A percentile compares a stretch with the other conserved stretches of the same genome.
phyloP scores from a whole-genome alignment of 306 rosid species.

The Prunus mira region DNA sequence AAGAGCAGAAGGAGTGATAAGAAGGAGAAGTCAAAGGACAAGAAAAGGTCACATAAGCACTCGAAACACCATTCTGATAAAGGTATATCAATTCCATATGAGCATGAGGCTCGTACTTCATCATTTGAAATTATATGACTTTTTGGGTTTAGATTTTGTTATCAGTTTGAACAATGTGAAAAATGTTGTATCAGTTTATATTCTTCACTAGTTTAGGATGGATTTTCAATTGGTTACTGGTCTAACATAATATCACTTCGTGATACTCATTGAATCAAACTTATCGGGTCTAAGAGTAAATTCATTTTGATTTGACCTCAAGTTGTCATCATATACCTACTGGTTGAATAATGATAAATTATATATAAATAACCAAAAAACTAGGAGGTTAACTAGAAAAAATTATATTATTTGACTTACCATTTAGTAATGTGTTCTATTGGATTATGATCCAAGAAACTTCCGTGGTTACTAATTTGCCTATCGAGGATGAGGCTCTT shows the following conservation, averaged over 20 bases:
- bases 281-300: neutral
- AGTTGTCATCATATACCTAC: neutral
- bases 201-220: neutral
- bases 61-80: conserved; percentile 47
- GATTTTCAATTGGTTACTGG: neutral
- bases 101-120: neutral
- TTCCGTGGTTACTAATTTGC: neutral
- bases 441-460: neutral
- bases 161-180: too few species aligned
- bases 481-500: conserved; percentile 11
- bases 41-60: conserved; percentile 53
- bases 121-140: too few species aligned
- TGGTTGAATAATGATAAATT: neutral
- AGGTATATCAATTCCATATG: conserved; percentile 9
- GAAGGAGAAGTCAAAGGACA: conserved; percentile 62
- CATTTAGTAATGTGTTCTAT: neutral
- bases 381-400: neutral
- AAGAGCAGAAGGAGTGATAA: conserved; percentile 55
- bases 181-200: too few species aligned
- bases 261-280: neutral
- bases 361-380: neutral
- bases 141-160: too few species aligned
- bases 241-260: neutral
- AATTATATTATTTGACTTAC: neutral
- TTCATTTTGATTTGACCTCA: neutral